A percentile compares a stretch with the other conserved stretches of the same genome.
Conservation (phyloP, 345 rosid species). For the Populus pruinosa region DNA sequence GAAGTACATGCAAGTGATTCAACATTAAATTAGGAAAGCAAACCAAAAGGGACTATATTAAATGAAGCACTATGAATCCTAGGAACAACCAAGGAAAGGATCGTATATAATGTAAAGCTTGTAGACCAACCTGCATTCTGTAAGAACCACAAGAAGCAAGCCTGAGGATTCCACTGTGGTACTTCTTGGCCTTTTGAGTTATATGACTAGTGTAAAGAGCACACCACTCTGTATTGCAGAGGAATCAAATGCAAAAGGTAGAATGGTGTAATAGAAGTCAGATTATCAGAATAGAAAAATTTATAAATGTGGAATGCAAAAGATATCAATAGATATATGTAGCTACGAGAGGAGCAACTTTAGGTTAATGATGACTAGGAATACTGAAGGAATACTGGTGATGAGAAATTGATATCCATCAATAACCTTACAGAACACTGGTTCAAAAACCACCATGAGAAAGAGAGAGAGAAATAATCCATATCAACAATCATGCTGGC, state of each 20-base stretch:
- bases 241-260: background rate
- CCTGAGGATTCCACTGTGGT: slow-evolving; percentile 4
- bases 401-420: background rate
- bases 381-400: background rate
- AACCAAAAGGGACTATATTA: background rate
- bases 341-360: no score
- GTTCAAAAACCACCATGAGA: background rate
- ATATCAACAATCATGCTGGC: background rate
- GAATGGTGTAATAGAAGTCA: background rate
- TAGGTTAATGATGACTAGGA: background rate
- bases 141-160: slow-evolving; percentile 3
- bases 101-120: background rate
- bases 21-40: background rate
- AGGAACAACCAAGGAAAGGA: background rate
- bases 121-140: slow-evolving; percentile 1
- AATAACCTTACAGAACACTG: no score
- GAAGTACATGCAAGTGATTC: no score
- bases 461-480: background rate
- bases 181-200: slow-evolving; percentile 16
- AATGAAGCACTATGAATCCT: background rate
- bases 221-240: slow-evolving; percentile 4
- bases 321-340: background rate
- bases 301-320: background rate
- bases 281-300: background rate
- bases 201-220: slow-evolving; percentile 4